A percentile compares a stretch with the other conserved stretches of the same genome.
Conservation (phyloP, 1,284 basidiomycete genomes). For the Naganishia sp. region DNA sequence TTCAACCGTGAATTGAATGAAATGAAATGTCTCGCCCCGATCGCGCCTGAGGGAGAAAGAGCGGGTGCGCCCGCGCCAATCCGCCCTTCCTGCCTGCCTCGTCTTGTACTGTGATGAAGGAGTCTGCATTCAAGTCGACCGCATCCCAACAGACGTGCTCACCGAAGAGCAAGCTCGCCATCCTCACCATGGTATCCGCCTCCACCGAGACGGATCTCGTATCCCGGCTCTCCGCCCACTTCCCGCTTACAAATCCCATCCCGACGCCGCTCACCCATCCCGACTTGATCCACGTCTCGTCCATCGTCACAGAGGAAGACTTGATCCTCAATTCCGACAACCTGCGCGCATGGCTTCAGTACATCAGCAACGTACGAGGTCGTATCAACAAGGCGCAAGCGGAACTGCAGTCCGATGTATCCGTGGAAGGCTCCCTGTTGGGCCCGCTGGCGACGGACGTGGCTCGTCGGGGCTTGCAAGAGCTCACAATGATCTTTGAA, state of each 20-base stretch:
- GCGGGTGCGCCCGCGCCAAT: not conserved
- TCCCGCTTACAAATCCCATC: constrained; percentile 80
- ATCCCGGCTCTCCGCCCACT: constrained; percentile 53
- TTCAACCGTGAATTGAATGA: not conserved
- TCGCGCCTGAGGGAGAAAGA: not conserved
- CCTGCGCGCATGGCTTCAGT: constrained; percentile 86
- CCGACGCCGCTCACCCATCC: constrained; percentile 78
- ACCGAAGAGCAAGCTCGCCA: not conserved
- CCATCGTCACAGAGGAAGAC: constrained; percentile 90
- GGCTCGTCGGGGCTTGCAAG: constrained; percentile 74
- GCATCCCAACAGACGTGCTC: not conserved
- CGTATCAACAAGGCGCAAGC: constrained; percentile 62
- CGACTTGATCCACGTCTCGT: constrained; percentile 71
- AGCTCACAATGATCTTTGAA: constrained; percentile 88
- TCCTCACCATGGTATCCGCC: constrained; percentile 18
- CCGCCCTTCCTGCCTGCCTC: not conserved
- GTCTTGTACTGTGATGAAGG: not conserved
- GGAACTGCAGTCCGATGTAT: constrained; percentile 36
- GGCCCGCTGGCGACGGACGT: constrained; percentile 67
- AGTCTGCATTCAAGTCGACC: not conserved
- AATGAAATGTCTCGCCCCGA: constrained; percentile 18
- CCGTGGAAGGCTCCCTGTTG: constrained; percentile 50
- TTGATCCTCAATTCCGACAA: constrained; percentile 89
- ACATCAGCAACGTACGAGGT: constrained; percentile 77
- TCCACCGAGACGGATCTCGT: constrained; percentile 16